Evolutionary conservation across 2,329 filamentous ascomycete genomes (phyloP).

Genomic region (Ceratocystis variospora): DNA sequence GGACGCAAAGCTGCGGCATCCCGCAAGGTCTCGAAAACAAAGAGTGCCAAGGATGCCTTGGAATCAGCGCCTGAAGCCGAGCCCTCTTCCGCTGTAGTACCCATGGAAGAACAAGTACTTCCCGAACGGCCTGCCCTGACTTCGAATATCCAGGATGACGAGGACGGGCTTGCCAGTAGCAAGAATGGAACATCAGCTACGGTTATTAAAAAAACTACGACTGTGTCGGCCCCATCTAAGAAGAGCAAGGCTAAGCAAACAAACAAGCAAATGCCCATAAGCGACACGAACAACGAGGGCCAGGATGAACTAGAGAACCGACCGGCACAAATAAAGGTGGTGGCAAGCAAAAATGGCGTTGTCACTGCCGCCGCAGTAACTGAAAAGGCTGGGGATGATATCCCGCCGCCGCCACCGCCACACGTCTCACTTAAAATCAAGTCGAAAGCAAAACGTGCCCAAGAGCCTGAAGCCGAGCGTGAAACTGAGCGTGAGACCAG

Average conservation of each 20-base stretch:
- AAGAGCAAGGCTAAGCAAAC: conserved; percentile 12
- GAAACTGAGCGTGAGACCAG: background rate
- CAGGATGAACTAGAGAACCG: conserved; percentile 1
- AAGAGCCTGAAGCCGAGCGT: conserved; percentile 1
- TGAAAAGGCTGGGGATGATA: background rate
- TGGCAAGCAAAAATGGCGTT: background rate
- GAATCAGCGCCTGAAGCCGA: conserved; percentile 23
- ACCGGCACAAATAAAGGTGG: conserved; percentile 14
- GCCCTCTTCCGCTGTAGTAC: background rate
- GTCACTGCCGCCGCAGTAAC: background rate
- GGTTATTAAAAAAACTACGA: conserved; percentile 26
- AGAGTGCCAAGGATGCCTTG: conserved; percentile 31
- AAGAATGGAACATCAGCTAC: conserved; percentile 32
- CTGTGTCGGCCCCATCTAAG: conserved; percentile 25
- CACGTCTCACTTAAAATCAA: background rate
- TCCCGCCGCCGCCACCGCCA: conserved; percentile 3
- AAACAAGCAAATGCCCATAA: conserved; percentile 19
- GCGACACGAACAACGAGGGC: background rate
- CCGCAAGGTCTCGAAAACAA: conserved; percentile 39
- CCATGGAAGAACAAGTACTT: background rate
- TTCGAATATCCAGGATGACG: conserved; percentile 11
- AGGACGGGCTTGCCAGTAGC: conserved; percentile 30
- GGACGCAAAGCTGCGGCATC: conserved; percentile 37
- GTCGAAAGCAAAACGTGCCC: background rate
- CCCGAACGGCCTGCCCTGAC: background rate